phyloP scores from a whole-genome alignment of 1,284 basidiomycete genomes.

The Rhodotorula glutinis region DNA sequence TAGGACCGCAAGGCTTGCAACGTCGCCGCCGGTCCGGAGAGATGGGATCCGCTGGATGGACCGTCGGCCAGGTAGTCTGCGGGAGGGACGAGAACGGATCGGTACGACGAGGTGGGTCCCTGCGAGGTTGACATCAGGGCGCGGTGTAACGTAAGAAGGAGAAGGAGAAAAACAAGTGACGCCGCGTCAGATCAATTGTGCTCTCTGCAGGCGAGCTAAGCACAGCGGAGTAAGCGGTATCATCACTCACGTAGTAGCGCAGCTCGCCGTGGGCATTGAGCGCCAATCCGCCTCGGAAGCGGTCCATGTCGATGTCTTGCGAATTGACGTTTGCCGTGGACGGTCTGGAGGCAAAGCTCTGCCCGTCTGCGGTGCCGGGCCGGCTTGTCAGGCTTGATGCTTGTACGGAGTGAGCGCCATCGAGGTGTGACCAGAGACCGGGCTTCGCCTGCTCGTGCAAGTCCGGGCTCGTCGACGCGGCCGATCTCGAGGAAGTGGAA shows the following conservation, averaged over 20 bases:
- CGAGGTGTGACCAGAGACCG: no score
- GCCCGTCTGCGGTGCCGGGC: no score
- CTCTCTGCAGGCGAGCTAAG: not conserved
- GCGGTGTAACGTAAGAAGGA: not conserved
- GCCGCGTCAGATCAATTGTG: not conserved
- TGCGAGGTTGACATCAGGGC: not conserved
- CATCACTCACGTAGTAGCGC: slow-evolving; percentile 29
- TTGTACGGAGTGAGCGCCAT: no score
- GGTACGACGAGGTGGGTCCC: slow-evolving; percentile 30
- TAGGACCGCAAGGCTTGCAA: slow-evolving; percentile 32
- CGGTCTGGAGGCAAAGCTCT: not conserved
- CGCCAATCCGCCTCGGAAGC: slow-evolving; percentile 34
- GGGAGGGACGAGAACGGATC: slow-evolving; percentile 23
- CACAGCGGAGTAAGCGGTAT: not conserved
- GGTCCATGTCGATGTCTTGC: slow-evolving; percentile 17
- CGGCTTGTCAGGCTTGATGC: no score
- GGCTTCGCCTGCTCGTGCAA: no score
- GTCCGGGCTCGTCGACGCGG: not conserved
- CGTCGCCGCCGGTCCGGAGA: slow-evolving; percentile 10
- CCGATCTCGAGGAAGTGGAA: no score
- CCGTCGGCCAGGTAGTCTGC: not conserved
- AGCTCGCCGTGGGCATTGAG: slow-evolving; percentile 37
- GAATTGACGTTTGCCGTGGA: not conserved
- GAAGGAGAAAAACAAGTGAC: not conserved
- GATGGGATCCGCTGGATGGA: slow-evolving; percentile 7